Percentiles rank a stretch among this genome's conserved stretches.
These are phyloP conservation scores for Creolimax fragrantissima DNA, from an alignment of 78 protist genomes.

Conservation along the genomic window DNA sequence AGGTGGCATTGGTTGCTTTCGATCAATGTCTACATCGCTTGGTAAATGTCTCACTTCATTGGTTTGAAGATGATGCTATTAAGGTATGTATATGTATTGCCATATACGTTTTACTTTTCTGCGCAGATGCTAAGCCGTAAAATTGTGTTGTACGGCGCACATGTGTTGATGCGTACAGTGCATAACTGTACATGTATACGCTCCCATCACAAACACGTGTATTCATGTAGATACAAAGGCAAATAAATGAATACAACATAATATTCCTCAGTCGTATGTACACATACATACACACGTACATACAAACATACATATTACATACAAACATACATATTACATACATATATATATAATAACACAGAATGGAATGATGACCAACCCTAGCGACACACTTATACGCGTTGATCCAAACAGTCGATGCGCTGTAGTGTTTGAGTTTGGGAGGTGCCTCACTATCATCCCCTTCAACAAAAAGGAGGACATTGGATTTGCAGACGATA, in stretches of 20 bases:
- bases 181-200: too few species aligned
- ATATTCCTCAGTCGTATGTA: too few species aligned
- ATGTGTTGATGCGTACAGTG: too few species aligned
- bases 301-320: too few species aligned
- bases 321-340: too few species aligned
- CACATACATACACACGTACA: too few species aligned
- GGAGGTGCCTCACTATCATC: neutral
- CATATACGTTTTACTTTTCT: too few species aligned
- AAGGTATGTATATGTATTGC: neutral
- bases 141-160: too few species aligned
- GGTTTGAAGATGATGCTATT: neutral
- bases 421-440: neutral
- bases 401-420: neutral
- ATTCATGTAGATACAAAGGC: too few species aligned
- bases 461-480: neutral
- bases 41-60: neutral
- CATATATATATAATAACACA: neutral
- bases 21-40: neutral
- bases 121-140: too few species aligned
- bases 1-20: neutral
- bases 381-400: neutral
- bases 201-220: too few species aligned
- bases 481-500: neutral
- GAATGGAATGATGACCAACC: neutral
- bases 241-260: too few species aligned